Evolutionary conservation across 164 flowering plant genomes (phyloP).

Genomic region (Brasenia schreberi): DNA sequence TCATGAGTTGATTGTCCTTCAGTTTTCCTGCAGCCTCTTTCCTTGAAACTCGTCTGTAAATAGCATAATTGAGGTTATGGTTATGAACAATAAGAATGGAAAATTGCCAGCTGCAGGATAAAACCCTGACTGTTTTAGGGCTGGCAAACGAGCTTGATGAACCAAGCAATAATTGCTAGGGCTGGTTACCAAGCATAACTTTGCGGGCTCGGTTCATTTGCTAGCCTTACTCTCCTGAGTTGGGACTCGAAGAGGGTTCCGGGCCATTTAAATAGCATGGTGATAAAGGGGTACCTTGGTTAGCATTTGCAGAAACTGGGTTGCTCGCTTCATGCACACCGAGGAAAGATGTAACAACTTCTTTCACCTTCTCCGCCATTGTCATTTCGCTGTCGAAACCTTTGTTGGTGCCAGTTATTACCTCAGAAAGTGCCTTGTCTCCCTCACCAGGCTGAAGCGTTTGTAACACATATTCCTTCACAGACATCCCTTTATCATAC

Average conservation of each 20-base stretch:
- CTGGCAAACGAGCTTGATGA: too few species aligned
- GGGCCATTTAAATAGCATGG: not conserved
- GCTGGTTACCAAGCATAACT: too few species aligned
- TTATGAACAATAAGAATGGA: not conserved
- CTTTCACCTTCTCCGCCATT: conserved; percentile 48
- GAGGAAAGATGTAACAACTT: conserved; percentile 40
- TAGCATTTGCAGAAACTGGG: conserved; percentile 7
- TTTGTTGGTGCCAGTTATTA: conserved; percentile 46
- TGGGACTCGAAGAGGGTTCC: too few species aligned
- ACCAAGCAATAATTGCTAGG: too few species aligned
- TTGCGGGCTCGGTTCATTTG: too few species aligned
- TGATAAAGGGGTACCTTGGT: conserved; percentile 20
- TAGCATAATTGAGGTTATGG: conserved; percentile 7
- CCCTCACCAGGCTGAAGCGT: conserved; percentile 75
- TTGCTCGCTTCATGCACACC: conserved; percentile 13
- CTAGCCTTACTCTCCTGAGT: too few species aligned
- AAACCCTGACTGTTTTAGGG: not conserved
- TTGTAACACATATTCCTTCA: conserved; percentile 53
- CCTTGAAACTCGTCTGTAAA: conserved; percentile 35
- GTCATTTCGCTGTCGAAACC: conserved; percentile 19
- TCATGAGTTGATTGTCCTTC: conserved; percentile 1
- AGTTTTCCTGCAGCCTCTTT: conserved; percentile 51
- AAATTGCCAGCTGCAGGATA: not conserved
- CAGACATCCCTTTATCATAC: conserved; percentile 57
- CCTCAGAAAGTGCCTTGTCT: conserved; percentile 65